Conservation (phyloP, 1,284 basidiomycete species). For the Ceratobasidium sp. region DNA sequence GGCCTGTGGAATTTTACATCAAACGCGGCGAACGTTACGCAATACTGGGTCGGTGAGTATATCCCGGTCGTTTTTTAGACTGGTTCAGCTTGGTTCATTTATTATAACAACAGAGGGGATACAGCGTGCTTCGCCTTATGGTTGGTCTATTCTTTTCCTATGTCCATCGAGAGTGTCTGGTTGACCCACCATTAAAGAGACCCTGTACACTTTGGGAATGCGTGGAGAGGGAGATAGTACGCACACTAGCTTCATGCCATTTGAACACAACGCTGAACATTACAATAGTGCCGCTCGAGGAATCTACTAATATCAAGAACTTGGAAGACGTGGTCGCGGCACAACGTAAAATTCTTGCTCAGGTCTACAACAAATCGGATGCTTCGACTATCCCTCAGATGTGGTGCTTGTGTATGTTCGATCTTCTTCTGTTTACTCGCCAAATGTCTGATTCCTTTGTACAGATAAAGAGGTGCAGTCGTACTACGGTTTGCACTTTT, state of each 20-base stretch:
- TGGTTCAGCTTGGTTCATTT: background rate
- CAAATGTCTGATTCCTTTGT: background rate
- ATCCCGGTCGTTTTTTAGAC: too few species aligned
- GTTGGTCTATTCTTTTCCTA: background rate
- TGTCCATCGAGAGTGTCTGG: background rate
- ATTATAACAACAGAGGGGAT: slow-evolving; percentile 61
- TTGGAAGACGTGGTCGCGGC: slow-evolving; percentile 71
- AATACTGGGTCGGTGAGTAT: slow-evolving; percentile 65
- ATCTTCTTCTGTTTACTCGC: slow-evolving; percentile 50
- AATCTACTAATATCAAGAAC: slow-evolving; percentile 66
- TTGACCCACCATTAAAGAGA: slow-evolving; percentile 58
- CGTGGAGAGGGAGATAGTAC: slow-evolving; percentile 71
- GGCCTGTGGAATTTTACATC: slow-evolving; percentile 74
- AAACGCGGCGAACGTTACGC: slow-evolving; percentile 68
- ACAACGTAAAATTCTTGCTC: slow-evolving; percentile 73
- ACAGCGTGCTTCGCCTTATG: slow-evolving; percentile 67
- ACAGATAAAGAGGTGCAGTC: slow-evolving; percentile 75
- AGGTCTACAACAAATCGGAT: slow-evolving; percentile 68
- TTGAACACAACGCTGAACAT: slow-evolving; percentile 10
- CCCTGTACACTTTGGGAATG: slow-evolving; percentile 77
- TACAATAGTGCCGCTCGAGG: slow-evolving; percentile 67
- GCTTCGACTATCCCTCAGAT: slow-evolving; percentile 72
- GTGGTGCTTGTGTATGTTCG: slow-evolving; percentile 70
- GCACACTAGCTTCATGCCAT: slow-evolving; percentile 50
- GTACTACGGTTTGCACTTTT: slow-evolving; percentile 64